Conservation (phyloP, 2,329 filamentous ascomycete genomes). For the Chrysoporthe cubensis region DNA sequence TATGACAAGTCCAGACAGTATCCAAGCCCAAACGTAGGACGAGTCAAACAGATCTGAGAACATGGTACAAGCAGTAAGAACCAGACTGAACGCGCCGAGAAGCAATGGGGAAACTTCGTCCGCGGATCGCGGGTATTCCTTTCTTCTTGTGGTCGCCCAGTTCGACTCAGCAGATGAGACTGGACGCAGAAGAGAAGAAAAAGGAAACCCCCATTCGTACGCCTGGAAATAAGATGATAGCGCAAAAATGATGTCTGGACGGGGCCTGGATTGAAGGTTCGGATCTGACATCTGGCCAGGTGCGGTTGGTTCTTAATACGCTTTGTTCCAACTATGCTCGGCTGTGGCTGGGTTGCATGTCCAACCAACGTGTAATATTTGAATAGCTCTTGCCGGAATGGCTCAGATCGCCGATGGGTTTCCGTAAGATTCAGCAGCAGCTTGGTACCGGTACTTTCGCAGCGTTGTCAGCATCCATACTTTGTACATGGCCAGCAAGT, state of each 20-base stretch:
- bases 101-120: neutral
- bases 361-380: neutral
- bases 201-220: too few species aligned
- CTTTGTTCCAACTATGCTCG: too few species aligned
- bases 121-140: neutral
- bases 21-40: neutral
- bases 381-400: neutral
- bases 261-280: too few species aligned
- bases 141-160: neutral
- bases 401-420: neutral
- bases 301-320: too few species aligned
- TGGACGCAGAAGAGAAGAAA: too few species aligned
- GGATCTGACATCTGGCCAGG: too few species aligned
- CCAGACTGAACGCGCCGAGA: neutral
- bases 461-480: neutral
- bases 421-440: neutral
- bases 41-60: neutral
- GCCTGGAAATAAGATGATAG: too few species aligned
- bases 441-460: neutral
- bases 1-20: neutral
- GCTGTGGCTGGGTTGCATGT: too few species aligned
- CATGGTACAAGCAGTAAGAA: neutral
- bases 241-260: too few species aligned
- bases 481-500: neutral
- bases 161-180: neutral